phyloP scores from a whole-genome alignment of 2,329 filamentous ascomycete species.

The Colletotrichum agaves region DNA sequence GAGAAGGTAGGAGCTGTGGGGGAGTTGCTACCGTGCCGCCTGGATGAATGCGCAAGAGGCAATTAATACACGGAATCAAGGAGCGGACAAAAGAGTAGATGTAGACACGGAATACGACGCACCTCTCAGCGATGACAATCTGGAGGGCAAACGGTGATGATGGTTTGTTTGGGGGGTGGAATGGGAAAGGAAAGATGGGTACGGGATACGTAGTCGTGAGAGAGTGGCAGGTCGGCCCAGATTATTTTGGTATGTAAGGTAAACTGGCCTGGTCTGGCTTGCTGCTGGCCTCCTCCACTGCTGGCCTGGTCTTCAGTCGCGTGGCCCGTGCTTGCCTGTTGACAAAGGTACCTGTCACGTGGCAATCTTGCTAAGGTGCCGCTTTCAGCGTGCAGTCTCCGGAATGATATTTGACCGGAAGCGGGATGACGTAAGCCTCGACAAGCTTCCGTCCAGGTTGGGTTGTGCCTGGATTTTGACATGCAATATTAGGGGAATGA shows the following conservation, averaged over 20 bases:
- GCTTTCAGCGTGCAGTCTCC: slow-evolving; percentile 14
- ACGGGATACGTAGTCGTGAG: slow-evolving; percentile 38
- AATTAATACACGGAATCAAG: slow-evolving; percentile 40
- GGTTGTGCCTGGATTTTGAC: background rate
- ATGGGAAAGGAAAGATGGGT: slow-evolving; percentile 35
- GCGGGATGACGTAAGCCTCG: slow-evolving; percentile 28
- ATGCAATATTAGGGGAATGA: background rate
- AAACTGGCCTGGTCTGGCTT: slow-evolving; percentile 8
- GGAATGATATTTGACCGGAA: slow-evolving; percentile 27
- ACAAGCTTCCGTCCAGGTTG: too few species aligned
- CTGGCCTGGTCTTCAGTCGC: slow-evolving; percentile 16
- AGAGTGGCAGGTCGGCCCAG: slow-evolving; percentile 30
- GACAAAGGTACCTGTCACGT: slow-evolving; percentile 19
- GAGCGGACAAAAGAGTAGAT: slow-evolving; percentile 26
- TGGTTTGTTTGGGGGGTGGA: slow-evolving; percentile 37
- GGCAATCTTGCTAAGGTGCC: slow-evolving; percentile 28
- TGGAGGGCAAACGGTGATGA: slow-evolving; percentile 38
- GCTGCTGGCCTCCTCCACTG: slow-evolving; percentile 1
- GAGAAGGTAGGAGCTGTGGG: slow-evolving; percentile 33
- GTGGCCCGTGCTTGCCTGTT: slow-evolving; percentile 14
- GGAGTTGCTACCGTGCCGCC: slow-evolving; percentile 36
- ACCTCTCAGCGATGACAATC: slow-evolving; percentile 39
- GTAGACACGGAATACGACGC: slow-evolving; percentile 31
- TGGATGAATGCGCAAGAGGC: slow-evolving; percentile 37
- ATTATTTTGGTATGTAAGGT: slow-evolving; percentile 24